Base-by-base conservation (phyloP, 345 rosid genomes). In the Fremontodendron californicum region DNA sequence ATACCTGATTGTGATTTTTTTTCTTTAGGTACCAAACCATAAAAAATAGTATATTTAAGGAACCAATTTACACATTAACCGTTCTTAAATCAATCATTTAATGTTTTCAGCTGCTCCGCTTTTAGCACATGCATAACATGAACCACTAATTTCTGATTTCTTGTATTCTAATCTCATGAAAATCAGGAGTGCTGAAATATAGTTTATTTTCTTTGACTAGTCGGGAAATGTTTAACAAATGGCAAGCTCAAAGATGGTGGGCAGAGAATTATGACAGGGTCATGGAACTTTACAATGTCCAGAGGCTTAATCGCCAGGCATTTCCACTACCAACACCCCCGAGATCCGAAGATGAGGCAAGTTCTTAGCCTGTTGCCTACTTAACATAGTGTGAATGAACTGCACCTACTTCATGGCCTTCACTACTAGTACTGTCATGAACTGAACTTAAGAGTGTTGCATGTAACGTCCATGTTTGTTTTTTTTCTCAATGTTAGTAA, bases 181-280 rank as follows among this genome's bases (percentile, higher is more conserved):
- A 25, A 29, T 23, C 58, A 63, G 42, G 61, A 63, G 48, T 37
- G 86, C 76, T 83, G 60, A 81, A 68, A 39, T 72, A 35, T 69
- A 39, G 54, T 58, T 77, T 81, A 33, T 80, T 60, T 74, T 82
- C 18, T 75, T 78, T 89, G 80, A 81, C 75, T 75, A 96, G 98
- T 82, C 95, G 97, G 52, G 99, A 96, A 70, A 89, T 89, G 95
- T 96, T 92, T 81, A 92, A 94, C 89, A 96, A 96, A 81, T 81
- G 88, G 92, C 97, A 92, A 89, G 99, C 99, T 79, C 99, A 96
- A 74, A 78, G 89, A 79, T 96, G 99, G 99, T 96, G 99, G 99
- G 91, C 97, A 21, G 99, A 96, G 89, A 94, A 96, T 82, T 94
- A 91, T 63, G 99, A 92, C 82, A 90, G 84, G 80, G 91, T 96